phyloP scores from a whole-genome alignment of 768 basidiomycete species.

The Boletus reticuloceps region DNA sequence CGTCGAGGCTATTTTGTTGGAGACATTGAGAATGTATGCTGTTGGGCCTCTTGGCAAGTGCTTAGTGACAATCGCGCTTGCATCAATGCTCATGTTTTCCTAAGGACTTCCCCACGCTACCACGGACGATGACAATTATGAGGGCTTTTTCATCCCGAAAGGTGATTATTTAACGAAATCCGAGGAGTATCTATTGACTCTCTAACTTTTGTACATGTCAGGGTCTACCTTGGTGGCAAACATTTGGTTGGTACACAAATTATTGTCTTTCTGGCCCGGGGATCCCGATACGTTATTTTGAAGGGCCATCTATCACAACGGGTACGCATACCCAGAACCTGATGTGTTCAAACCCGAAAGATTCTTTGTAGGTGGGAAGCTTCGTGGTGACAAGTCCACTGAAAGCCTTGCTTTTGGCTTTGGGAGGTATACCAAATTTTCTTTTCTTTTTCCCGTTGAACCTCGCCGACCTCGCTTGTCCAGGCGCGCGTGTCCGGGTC shows the following conservation, averaged over 20 bases:
- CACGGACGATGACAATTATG: constrained; percentile 16
- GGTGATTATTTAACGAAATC: constrained; percentile 5
- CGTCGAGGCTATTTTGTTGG: constrained; percentile 27
- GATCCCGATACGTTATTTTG: neutral
- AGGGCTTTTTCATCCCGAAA: constrained; percentile 23
- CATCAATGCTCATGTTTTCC: neutral
- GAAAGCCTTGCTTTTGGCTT: constrained; percentile 19
- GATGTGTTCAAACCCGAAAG: constrained; percentile 32
- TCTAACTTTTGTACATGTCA: too few species aligned
- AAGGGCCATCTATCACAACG: constrained; percentile 17
- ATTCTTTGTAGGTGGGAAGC: constrained; percentile 20
- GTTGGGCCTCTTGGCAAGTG: constrained; percentile 24
- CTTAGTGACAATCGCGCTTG: neutral
- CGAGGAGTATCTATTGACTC: neutral
- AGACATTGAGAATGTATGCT: constrained; percentile 30
- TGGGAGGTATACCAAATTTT: constrained; percentile 15
- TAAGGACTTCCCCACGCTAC: constrained; percentile 20
- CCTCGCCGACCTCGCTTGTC: neutral
- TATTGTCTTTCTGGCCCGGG: neutral
- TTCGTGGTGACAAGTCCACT: neutral
- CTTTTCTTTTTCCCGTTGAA: neutral
- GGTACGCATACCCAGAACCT: constrained; percentile 15
- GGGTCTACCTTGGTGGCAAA: constrained; percentile 20
- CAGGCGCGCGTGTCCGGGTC: constrained; percentile 33
- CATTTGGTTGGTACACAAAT: constrained; percentile 10